A percentile compares a stretch with the other conserved stretches of the same genome.
phyloP scores from a whole-genome alignment of 257 asterid genomes.

The Nyctanthes arbortristis region DNA sequence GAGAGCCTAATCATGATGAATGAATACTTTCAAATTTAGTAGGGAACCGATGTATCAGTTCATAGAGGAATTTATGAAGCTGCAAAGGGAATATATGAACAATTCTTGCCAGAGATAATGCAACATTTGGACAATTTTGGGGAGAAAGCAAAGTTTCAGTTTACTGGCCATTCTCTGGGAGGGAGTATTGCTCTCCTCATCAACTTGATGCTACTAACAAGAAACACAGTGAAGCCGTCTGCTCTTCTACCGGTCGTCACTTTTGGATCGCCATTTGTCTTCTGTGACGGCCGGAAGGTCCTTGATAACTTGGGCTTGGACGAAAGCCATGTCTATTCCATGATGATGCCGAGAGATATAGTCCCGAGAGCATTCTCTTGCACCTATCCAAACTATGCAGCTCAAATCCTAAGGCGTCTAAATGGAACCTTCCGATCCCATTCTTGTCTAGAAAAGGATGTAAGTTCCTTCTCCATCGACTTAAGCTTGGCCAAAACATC shows the following conservation, averaged over 20 bases:
- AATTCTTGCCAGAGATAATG: conserved; percentile 72
- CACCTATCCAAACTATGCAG: conserved; percentile 67
- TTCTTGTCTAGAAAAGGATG: conserved; percentile 81
- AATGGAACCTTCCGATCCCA: conserved; percentile 63
- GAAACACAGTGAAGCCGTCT: conserved; percentile 49
- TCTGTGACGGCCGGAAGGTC: conserved; percentile 77
- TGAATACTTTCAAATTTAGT: not conserved
- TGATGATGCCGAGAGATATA: conserved; percentile 87
- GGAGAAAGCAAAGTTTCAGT: conserved; percentile 72
- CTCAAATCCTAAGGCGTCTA: conserved; percentile 68
- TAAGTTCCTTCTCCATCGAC: conserved; percentile 31
- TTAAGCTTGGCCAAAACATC: not conserved
- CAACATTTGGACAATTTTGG: conserved; percentile 62
- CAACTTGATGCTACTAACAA: conserved; percentile 71
- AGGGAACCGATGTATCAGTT: conserved; percentile 74
- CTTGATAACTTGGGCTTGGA: conserved; percentile 64
- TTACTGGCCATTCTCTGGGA: conserved; percentile 90
- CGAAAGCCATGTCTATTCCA: conserved; percentile 64
- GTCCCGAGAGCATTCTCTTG: conserved; percentile 95
- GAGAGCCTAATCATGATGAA: not conserved
- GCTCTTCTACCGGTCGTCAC: conserved; percentile 81
- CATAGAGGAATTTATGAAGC: conserved; percentile 96
- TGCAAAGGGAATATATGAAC: conserved; percentile 85
- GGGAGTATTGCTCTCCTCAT: conserved; percentile 89
- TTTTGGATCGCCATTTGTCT: conserved; percentile 81